A percentile compares a stretch with the other conserved stretches of the same genome.
phyloP scores from a whole-genome alignment of 2,329 filamentous ascomycete species.

The Pestalotiopsis sp. region DNA sequence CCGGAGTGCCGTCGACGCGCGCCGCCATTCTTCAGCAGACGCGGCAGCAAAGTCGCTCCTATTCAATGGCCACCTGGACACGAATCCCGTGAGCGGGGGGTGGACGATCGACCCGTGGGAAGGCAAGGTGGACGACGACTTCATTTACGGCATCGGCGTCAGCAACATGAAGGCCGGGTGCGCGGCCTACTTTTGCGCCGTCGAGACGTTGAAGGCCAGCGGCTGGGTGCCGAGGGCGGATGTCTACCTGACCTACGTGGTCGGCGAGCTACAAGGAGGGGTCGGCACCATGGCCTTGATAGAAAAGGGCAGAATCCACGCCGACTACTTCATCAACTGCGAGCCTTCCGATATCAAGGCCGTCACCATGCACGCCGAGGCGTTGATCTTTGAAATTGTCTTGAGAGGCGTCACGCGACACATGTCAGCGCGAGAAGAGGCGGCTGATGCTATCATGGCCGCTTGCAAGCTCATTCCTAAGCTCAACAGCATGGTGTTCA shows the following conservation, averaged over 20 bases:
- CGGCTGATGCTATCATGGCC: slow-evolving; percentile 26
- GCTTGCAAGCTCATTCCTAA: slow-evolving; percentile 26
- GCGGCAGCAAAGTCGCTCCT: slow-evolving; percentile 19
- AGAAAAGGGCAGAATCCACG: slow-evolving; percentile 22
- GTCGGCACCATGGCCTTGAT: slow-evolving; percentile 28
- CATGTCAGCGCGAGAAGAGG: slow-evolving; percentile 30
- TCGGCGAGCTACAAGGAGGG: slow-evolving; percentile 30
- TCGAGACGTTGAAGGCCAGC: slow-evolving; percentile 21
- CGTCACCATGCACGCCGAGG: slow-evolving; percentile 30
- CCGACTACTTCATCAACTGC: slow-evolving; percentile 30
- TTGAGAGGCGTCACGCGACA: slow-evolving; percentile 26
- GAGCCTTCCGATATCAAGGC: slow-evolving; percentile 29
- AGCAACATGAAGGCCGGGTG: slow-evolving; percentile 33
- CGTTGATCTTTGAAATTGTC: slow-evolving; percentile 24
- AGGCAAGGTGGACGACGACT: slow-evolving; percentile 28
- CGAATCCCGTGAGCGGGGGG: slow-evolving; percentile 30
- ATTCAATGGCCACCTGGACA: slow-evolving; percentile 32
- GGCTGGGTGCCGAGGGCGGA: slow-evolving; percentile 25
- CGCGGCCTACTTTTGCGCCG: slow-evolving; percentile 30
- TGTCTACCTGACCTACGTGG: slow-evolving; percentile 28
- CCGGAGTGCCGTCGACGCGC: not conserved
- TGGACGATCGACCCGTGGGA: slow-evolving; percentile 33
- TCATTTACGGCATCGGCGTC: slow-evolving; percentile 32
- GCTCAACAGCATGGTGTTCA: slow-evolving; percentile 23
- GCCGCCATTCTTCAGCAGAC: not conserved